Conservation (phyloP, 2,329 filamentous ascomycete species). For the Aspergillus sp. region DNA sequence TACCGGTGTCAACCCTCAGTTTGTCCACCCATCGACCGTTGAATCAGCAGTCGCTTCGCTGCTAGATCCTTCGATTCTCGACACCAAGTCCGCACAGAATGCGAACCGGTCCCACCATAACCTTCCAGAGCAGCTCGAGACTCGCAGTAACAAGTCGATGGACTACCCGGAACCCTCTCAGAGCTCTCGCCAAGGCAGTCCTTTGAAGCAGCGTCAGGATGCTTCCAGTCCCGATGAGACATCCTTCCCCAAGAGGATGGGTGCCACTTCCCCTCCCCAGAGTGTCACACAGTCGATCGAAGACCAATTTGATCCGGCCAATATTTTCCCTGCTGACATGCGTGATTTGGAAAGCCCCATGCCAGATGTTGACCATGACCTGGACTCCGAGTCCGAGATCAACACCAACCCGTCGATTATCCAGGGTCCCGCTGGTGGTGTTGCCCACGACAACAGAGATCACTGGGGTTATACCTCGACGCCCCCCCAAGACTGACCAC, state of each 20-base stretch:
- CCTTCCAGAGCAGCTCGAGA: conserved; percentile 33
- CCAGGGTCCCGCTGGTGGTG: conserved; percentile 64
- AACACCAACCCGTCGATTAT: conserved; percentile 83
- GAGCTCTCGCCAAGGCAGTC: conserved; percentile 37
- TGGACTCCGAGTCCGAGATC: conserved; percentile 56
- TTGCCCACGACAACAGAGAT: conserved; percentile 43
- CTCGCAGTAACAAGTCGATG: conserved; percentile 20
- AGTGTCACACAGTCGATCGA: conserved; percentile 48
- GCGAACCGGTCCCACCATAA: conserved; percentile 43
- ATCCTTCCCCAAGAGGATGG: conserved; percentile 35
- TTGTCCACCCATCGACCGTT: conserved; percentile 68
- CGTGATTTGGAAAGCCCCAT: conserved; percentile 66
- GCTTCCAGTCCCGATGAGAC: conserved; percentile 31
- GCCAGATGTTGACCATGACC: conserved; percentile 67
- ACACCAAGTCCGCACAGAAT: conserved; percentile 50
- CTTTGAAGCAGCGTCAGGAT: conserved; percentile 41
- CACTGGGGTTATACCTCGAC: conserved; percentile 56
- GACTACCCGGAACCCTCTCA: conserved; percentile 15
- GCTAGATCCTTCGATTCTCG: conserved; percentile 76
- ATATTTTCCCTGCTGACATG: conserved; percentile 65
- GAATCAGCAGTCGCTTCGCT: conserved; percentile 90
- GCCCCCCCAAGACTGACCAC: conserved; percentile 39
- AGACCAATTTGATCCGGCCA: conserved; percentile 40
- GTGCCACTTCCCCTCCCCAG: conserved; percentile 49
- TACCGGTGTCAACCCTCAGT: conserved; percentile 68